These are phyloP conservation scores for Paraphaeosphaeria sporulosa DNA, from an alignment of 2,329 filamentous ascomycete genomes.

Conservation along the genomic window DNA sequence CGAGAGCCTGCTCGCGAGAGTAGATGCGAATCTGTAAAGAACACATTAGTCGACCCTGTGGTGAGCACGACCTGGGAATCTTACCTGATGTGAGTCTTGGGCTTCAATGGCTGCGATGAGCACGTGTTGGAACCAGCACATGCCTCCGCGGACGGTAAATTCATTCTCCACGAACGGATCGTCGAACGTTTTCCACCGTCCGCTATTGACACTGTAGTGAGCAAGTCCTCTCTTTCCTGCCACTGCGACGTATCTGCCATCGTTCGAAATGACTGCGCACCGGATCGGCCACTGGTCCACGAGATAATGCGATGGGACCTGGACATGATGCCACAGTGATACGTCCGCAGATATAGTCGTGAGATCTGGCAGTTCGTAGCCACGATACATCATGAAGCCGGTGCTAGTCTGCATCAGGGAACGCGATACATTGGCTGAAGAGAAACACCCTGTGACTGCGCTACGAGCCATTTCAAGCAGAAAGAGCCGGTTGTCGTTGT, in stretches of 20 bases:
- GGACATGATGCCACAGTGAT: conserved; percentile 92
- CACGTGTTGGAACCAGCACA: conserved; percentile 99
- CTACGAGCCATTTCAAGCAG: conserved; percentile 91
- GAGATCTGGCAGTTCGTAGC: conserved; percentile 88
- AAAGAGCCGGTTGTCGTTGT: conserved; percentile 81
- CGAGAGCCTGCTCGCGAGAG: conserved; percentile 82
- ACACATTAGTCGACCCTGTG: background rate
- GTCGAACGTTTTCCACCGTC: conserved; percentile 93
- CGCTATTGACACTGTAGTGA: conserved; percentile 94
- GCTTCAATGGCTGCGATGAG: conserved; percentile 92
- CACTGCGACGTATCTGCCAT: conserved; percentile 94
- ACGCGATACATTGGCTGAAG: conserved; percentile 86
- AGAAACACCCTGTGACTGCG: conserved; percentile 91
- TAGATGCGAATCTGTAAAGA: conserved; percentile 76
- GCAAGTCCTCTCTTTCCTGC: conserved; percentile 91
- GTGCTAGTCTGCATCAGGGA: conserved; percentile 89
- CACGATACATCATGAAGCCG: conserved; percentile 89
- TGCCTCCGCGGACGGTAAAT: conserved; percentile 90
- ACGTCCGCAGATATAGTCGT: conserved; percentile 92
- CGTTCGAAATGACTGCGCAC: conserved; percentile 84
- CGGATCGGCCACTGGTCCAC: conserved; percentile 93
- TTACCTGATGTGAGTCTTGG: conserved; percentile 76
- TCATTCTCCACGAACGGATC: conserved; percentile 83
- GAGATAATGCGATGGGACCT: conserved; percentile 84
- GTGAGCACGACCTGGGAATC: conserved; percentile 9